Percentiles rank a stretch among this genome's conserved stretches.
phyloP scores from a whole-genome alignment of 805 yeast species.

The Yarrowia sp. region DNA sequence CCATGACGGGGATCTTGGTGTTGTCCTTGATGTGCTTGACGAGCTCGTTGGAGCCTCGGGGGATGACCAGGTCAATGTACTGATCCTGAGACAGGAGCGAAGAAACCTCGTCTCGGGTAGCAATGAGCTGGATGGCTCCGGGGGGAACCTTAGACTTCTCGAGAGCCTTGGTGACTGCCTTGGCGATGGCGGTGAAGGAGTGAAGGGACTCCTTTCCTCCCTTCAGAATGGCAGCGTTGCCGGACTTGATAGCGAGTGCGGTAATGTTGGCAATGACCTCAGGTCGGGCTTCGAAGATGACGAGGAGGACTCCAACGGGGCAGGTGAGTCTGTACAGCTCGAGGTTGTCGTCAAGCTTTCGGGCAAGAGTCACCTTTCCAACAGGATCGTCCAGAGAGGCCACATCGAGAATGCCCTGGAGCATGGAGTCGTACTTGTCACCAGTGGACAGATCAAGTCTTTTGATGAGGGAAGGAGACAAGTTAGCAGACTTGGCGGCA shows the following conservation, averaged over 20 bases:
- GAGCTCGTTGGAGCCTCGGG: constrained; percentile 93
- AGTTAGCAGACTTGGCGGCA: constrained; percentile 56
- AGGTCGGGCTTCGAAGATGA: constrained; percentile 94
- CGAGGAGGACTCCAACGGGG: constrained; percentile 90
- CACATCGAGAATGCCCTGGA: constrained; percentile 90
- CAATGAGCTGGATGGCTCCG: constrained; percentile 79
- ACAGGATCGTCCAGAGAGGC: constrained; percentile 87
- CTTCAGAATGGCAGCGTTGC: constrained; percentile 92
- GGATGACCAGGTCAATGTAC: constrained; percentile 91
- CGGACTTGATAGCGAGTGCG: constrained; percentile 92
- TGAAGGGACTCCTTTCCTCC: constrained; percentile 93
- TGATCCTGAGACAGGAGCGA: constrained; percentile 79
- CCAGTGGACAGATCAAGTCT: constrained; percentile 77
- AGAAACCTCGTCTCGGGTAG: constrained; percentile 85
- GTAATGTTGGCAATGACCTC: constrained; percentile 98
- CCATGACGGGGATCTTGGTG: constrained; percentile 94
- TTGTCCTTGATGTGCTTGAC: constrained; percentile 80
- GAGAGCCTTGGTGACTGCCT: constrained; percentile 60
- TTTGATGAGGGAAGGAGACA: constrained; percentile 71
- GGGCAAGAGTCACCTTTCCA: constrained; percentile 80
- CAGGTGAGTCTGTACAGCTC: constrained; percentile 79
- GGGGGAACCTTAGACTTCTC: constrained; percentile 68
- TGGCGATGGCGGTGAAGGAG: constrained; percentile 80
- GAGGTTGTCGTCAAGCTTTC: constrained; percentile 85
- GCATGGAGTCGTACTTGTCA: constrained; percentile 89